Conservation (phyloP, 495 filamentous ascomycete species). For the Umbilicaria muhlenbergii region DNA sequence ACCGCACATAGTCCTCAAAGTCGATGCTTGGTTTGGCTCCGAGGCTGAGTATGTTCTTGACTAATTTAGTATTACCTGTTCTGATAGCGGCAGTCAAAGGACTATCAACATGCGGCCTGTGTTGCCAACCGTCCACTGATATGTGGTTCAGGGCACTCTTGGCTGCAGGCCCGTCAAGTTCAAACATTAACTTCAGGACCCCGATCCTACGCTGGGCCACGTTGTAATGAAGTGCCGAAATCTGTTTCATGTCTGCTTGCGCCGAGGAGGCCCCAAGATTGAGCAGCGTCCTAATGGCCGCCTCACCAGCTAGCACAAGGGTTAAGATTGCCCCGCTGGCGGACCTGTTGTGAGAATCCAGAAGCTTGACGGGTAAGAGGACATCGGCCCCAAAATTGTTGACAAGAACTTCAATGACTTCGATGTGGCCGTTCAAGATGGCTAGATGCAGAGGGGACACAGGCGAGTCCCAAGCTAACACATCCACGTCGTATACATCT, state of each 20-base stretch:
- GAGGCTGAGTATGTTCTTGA: slow-evolving; percentile 26
- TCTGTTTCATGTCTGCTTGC: slow-evolving; percentile 46
- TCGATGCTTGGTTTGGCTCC: slow-evolving; percentile 25
- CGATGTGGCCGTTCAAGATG: slow-evolving; percentile 51
- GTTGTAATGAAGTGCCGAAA: slow-evolving; percentile 46
- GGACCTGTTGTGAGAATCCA: slow-evolving; percentile 26
- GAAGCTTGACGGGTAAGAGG: slow-evolving; percentile 50
- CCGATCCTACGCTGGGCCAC: slow-evolving; percentile 25
- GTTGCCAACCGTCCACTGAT: slow-evolving; percentile 11
- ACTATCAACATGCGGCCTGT: slow-evolving; percentile 10
- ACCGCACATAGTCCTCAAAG: slow-evolving; percentile 23
- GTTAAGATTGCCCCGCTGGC: slow-evolving; percentile 44
- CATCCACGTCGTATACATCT: slow-evolving; percentile 65
- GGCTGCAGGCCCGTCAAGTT: slow-evolving; percentile 43
- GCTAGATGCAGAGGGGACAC: slow-evolving; percentile 61
- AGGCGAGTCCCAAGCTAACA: slow-evolving; percentile 57
- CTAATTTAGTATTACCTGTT: slow-evolving; percentile 18
- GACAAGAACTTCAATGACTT: slow-evolving; percentile 52
- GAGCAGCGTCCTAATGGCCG: slow-evolving; percentile 47
- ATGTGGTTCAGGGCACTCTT: slow-evolving; percentile 50
- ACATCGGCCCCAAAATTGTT: slow-evolving; percentile 59
- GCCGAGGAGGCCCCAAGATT: slow-evolving; percentile 54
- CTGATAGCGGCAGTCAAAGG: slow-evolving; percentile 31
- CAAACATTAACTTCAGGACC: slow-evolving; percentile 39
- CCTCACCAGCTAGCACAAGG: slow-evolving; percentile 46